Evolutionary conservation across 1,284 basidiomycete genomes (phyloP).

Genomic region (Ganoderma leucocontextum): DNA sequence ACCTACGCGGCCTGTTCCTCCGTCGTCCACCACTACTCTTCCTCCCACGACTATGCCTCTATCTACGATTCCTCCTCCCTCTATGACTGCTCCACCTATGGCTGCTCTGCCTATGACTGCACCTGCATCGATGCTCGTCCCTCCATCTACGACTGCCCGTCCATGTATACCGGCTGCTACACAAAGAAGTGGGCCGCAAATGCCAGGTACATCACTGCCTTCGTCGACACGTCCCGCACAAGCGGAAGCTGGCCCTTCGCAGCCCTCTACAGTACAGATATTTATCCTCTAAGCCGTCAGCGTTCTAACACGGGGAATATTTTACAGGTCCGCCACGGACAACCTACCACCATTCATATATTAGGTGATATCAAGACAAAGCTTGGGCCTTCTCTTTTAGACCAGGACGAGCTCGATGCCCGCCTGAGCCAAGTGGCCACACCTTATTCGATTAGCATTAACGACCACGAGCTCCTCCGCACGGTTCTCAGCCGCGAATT

Average conservation of each 20-base stretch:
- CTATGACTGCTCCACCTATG: neutral
- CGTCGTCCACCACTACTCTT: neutral
- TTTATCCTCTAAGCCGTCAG: too few species aligned
- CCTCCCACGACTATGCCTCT: neutral
- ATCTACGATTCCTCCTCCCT: neutral
- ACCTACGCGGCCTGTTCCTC: neutral
- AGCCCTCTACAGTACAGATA: neutral
- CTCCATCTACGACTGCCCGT: neutral
- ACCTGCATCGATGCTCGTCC: neutral
- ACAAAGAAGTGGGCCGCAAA: neutral
- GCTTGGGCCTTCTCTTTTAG: slow-evolving; percentile 1
- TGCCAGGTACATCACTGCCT: neutral
- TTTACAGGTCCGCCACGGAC: neutral
- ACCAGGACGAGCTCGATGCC: neutral
- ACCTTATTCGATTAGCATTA: slow-evolving; percentile 22
- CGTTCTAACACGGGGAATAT: neutral
- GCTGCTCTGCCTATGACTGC: neutral
- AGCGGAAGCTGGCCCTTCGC: neutral
- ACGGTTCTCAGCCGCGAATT: slow-evolving; percentile 24
- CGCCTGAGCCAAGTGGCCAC: neutral
- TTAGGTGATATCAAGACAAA: neutral
- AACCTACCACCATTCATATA: neutral
- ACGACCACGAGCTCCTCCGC: slow-evolving; percentile 16
- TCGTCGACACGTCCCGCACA: neutral
- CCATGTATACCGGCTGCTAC: neutral